Conservation (phyloP, 169 alveolate species). For the Plasmodium adleri region DNA sequence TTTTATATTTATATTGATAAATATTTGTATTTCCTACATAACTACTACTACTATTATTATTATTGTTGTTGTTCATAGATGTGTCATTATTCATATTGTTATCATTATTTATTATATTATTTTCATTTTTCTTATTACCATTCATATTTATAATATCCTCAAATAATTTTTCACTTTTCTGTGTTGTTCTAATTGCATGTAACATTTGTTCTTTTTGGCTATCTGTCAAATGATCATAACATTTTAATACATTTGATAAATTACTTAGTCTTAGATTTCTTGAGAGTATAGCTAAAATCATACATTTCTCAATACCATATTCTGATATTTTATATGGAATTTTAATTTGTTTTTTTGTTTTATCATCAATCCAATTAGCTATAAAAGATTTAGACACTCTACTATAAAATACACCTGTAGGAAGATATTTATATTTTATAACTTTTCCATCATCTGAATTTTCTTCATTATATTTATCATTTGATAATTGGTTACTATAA, state of each 20-base stretch:
- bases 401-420: conserved; percentile 73
- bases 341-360: conserved; percentile 68
- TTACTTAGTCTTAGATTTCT: conserved; percentile 61
- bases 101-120: neutral
- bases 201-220: conserved; percentile 59
- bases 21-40: neutral
- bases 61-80: neutral
- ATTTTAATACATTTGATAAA: conserved; percentile 18
- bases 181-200: conserved; percentile 63
- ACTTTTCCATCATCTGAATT: conserved; percentile 21
- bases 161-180: conserved; percentile 65
- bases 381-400: conserved; percentile 68
- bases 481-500: neutral
- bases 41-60: neutral
- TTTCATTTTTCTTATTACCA: conserved; percentile 6
- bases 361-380: conserved; percentile 75
- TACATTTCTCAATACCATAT: conserved; percentile 69
- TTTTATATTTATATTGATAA: neutral
- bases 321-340: conserved; percentile 74
- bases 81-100: neutral
- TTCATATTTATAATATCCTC: conserved; percentile 22
- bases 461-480: conserved; percentile 12
- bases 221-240: conserved; percentile 37
- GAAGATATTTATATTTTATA: conserved; percentile 58
- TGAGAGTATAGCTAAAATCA: conserved; percentile 70